Evolutionary conservation across 2,329 filamentous ascomycete species (phyloP).

Genomic region (Scedosporium apiospermum): DNA sequence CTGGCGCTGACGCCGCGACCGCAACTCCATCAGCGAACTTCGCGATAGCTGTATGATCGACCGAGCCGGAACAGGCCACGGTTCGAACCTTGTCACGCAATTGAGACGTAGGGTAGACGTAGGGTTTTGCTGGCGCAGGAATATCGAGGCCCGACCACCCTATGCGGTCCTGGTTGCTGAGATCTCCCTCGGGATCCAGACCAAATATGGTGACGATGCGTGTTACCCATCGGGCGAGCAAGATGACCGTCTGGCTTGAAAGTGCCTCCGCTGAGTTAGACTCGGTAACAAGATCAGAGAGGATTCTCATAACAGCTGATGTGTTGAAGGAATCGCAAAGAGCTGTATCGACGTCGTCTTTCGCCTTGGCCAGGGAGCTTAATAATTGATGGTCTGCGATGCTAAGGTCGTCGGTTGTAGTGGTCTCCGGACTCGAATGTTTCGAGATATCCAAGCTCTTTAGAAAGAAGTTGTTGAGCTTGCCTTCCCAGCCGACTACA

Average conservation of each 20-base stretch:
- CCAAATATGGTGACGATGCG: slow-evolving; percentile 78
- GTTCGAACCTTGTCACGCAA: too few relatives aligned
- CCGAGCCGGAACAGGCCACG: too few relatives aligned
- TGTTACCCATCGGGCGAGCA: slow-evolving; percentile 69
- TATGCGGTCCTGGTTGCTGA: slow-evolving; percentile 43
- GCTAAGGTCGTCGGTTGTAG: too few relatives aligned
- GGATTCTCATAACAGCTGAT: slow-evolving; percentile 62
- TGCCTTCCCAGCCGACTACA: too few relatives aligned
- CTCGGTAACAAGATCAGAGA: slow-evolving; percentile 67
- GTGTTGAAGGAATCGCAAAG: slow-evolving; percentile 86
- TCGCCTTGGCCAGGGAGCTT: slow-evolving; percentile 20
- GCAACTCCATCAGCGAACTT: too few relatives aligned
- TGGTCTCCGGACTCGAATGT: slow-evolving; percentile 16
- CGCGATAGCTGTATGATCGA: too few relatives aligned
- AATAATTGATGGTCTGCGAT: too few relatives aligned
- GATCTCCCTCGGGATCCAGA: slow-evolving; percentile 52
- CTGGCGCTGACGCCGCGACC: too few relatives aligned
- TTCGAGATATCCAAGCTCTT: slow-evolving; percentile 61
- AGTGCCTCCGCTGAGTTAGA: slow-evolving; percentile 24
- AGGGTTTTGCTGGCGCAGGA: slow-evolving; percentile 22
- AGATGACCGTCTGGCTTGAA: slow-evolving; percentile 44
- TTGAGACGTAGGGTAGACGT: too few relatives aligned
- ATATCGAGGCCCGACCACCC: slow-evolving; percentile 40
- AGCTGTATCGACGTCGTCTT: slow-evolving; percentile 45
- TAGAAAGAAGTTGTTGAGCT: slow-evolving; percentile 32